These are phyloP conservation scores for Tetrapyrgos nigripes DNA, from an alignment of 1,284 basidiomycete genomes.

Conservation along the genomic window DNA sequence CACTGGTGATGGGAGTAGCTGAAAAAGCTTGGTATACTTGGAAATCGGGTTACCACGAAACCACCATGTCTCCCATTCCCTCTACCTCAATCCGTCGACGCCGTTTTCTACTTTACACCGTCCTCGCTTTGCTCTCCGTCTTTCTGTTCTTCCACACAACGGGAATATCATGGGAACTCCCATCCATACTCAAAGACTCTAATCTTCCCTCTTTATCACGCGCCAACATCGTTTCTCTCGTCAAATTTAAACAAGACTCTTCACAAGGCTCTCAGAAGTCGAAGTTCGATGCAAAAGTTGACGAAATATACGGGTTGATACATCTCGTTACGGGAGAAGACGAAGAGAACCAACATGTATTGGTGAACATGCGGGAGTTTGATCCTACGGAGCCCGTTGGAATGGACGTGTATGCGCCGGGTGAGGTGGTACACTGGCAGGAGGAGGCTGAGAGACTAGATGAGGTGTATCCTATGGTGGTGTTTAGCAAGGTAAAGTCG, in stretches of 20 bases:
- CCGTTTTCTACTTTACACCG: background rate
- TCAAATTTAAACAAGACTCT: slow-evolving; percentile 21
- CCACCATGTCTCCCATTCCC: background rate
- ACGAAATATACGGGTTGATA: slow-evolving; percentile 72
- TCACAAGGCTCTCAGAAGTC: background rate
- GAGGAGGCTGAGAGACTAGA: slow-evolving; percentile 51
- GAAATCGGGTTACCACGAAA: background rate
- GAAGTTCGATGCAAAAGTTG: slow-evolving; percentile 24
- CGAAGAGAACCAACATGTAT: slow-evolving; percentile 42
- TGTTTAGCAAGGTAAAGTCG: slow-evolving; percentile 77
- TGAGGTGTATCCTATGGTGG: slow-evolving; percentile 66
- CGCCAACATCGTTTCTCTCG: slow-evolving; percentile 44
- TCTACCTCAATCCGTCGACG: slow-evolving; percentile 4
- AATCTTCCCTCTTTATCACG: slow-evolving; percentile 36
- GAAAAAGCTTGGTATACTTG: background rate
- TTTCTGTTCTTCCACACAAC: background rate
- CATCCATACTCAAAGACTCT: background rate
- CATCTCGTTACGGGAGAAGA: slow-evolving; percentile 62
- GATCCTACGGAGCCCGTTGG: slow-evolving; percentile 53
- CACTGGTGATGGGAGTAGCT: background rate
- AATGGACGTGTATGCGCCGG: slow-evolving; percentile 57
- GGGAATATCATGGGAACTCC: background rate
- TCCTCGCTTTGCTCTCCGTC: background rate
- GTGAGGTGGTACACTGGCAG: slow-evolving; percentile 53
- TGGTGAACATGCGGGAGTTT: slow-evolving; percentile 47